Evolutionary conservation across 1,284 basidiomycete genomes (phyloP).

Genomic region (Lignosus rhinocerotis): DNA sequence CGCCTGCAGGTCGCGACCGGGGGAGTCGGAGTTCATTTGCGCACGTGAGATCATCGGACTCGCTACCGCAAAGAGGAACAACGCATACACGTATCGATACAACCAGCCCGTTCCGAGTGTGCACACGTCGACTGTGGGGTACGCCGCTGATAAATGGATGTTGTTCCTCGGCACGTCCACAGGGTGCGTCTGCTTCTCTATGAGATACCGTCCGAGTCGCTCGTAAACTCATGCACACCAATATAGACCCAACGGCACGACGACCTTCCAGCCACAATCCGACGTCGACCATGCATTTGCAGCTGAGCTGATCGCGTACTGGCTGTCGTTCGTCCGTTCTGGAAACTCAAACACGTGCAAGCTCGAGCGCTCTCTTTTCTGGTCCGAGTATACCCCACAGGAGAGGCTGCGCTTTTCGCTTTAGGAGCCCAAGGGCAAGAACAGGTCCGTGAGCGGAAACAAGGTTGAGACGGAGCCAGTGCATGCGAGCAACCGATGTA

Average conservation of each 20-base stretch:
- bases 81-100: constrained; percentile 55
- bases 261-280: constrained; percentile 40
- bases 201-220: no score
- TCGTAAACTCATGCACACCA: neutral
- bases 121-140: constrained; percentile 38
- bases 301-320: constrained; percentile 57
- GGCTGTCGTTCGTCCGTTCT: constrained; percentile 60
- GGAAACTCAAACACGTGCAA: constrained; percentile 53
- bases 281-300: constrained; percentile 48
- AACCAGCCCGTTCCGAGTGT: constrained; percentile 52
- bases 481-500: constrained; percentile 36
- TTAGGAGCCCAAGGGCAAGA: constrained; percentile 37
- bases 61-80: constrained; percentile 33
- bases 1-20: constrained; percentile 48
- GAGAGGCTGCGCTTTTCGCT: constrained; percentile 36
- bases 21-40: constrained; percentile 47
- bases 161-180: no score
- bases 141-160: no score
- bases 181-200: no score
- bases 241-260: constrained; percentile 47
- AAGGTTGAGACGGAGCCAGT: constrained; percentile 41
- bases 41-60: constrained; percentile 49
- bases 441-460: constrained; percentile 47
- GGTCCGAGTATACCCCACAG: constrained; percentile 37
- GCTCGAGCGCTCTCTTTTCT: constrained; percentile 46